Base-by-base conservation (phyloP, 305 asterid species). In the Ajuga reptans region DNA sequence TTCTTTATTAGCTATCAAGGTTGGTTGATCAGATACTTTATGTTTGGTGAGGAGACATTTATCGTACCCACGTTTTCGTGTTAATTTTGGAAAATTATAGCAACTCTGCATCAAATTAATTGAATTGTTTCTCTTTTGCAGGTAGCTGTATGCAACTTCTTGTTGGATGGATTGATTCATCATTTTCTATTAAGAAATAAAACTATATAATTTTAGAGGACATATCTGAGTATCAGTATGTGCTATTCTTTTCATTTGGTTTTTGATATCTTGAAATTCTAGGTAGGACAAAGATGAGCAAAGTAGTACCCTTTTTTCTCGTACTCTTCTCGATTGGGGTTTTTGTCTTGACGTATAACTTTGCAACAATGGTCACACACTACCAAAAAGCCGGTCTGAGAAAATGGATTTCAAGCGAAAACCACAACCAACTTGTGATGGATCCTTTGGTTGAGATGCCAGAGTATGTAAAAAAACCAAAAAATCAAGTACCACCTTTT, bases 401-500 rank as follows among this genome's bases (percentile, higher is more conserved):
- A 16, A 72, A 50, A 62, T 60, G 29, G 75, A 8, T 33, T 33
- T 27, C 34, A 6, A 37, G 9, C 53, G 73, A 60, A 58, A 57
- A 4, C 47, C 62, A 10, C 9, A 54, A 37, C 31, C 75, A 12
- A n/a, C 39, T 67, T 31, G 12, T 59, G 9, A 14, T 50, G 36
- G 93, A 87, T 80, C 93, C 93, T 9, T 75, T 87, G 45, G 56
- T 83, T 36, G 75, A 76, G 79, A 85, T 81, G 86, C 90, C 90
- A 9, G 71, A 58, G 42, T 12, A 65, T 61, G 64, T 61, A 4
- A 83, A 69, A 56, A 80, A 60, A 65, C 7, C 29, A 0, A 75
- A 66, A 75, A 60, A 45, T 0, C 59, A 39, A 61, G 76, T 50
- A 57, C 66, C 1, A 42, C 75, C 10, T 45, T 84, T 85, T 58